phyloP scores from a whole-genome alignment of 306 rosid species.

The Medicago ruthenica region DNA sequence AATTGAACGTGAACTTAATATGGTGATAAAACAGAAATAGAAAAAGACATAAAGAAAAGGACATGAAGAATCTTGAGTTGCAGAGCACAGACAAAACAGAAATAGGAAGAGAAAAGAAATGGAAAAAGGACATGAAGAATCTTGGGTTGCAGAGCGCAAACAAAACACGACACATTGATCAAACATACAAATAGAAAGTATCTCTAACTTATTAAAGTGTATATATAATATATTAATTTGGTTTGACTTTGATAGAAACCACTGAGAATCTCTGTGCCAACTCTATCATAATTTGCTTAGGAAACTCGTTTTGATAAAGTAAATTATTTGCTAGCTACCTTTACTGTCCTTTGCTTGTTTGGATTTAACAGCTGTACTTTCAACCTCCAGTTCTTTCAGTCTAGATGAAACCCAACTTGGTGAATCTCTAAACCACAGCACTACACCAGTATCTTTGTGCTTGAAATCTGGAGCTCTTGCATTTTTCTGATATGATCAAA shows the following conservation, averaged over 20 bases:
- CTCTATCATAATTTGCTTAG: too few relatives aligned
- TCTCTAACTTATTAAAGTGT: conserved; percentile 4
- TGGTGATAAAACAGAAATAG: conserved; percentile 23
- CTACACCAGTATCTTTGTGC: conserved; percentile 74
- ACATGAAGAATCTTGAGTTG: conserved; percentile 1
- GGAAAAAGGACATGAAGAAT: too few relatives aligned
- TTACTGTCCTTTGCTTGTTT: conserved; percentile 37
- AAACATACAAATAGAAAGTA: conserved; percentile 25
- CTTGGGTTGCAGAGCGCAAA: neutral
- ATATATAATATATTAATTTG: conserved; percentile 8
- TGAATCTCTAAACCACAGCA: conserved; percentile 55
- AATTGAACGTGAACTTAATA: neutral
- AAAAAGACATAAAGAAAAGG: neutral
- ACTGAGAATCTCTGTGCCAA: conserved; percentile 9
- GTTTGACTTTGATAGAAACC: conserved; percentile 19
- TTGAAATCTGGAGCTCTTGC: conserved; percentile 65
- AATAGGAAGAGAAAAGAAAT: too few relatives aligned
- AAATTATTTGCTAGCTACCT: conserved; percentile 26
- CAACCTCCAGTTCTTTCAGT: conserved; percentile 58
- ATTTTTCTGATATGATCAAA: conserved; percentile 51
- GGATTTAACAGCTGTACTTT: conserved; percentile 39
- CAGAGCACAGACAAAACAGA: neutral
- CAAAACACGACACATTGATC: conserved; percentile 8
- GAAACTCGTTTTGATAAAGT: too few relatives aligned
- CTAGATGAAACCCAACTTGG: conserved; percentile 67